Percentiles rank a stretch among this genome's conserved stretches.
These are phyloP conservation scores for Lagenidium giganteum DNA, from an alignment of 352 stramenopile species.

Conservation along the genomic window DNA sequence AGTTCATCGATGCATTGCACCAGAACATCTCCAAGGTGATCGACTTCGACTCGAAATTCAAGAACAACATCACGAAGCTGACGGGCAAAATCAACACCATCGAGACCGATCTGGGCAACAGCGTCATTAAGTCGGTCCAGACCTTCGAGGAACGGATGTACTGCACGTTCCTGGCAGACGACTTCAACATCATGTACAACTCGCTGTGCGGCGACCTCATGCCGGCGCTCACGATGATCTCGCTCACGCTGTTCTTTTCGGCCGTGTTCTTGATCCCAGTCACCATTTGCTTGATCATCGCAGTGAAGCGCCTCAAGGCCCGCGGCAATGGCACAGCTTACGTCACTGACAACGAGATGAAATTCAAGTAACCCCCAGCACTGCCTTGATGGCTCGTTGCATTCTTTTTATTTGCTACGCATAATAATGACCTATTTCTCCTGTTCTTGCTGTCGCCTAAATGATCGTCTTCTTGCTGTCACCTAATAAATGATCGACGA, in stretches of 20 bases:
- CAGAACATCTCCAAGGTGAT: slow-evolving; percentile 25
- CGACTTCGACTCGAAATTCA: slow-evolving; percentile 28
- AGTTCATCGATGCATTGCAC: slow-evolving; percentile 26
- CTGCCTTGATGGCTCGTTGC: no score
- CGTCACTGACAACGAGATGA: slow-evolving; percentile 57
- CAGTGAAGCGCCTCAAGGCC: slow-evolving; percentile 50
- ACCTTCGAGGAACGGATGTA: slow-evolving; percentile 59
- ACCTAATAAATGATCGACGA: no score
- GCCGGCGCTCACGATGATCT: slow-evolving; percentile 68
- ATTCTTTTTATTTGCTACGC: no score
- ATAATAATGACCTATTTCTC: no score
- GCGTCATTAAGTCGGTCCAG: slow-evolving; percentile 44
- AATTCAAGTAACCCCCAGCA: slow-evolving; percentile 47
- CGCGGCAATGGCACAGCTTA: slow-evolving; percentile 33
- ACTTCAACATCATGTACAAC: slow-evolving; percentile 44
- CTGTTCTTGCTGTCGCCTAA: no score
- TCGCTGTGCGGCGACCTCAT: slow-evolving; percentile 55
- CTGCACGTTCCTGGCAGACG: slow-evolving; percentile 47
- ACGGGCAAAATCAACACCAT: slow-evolving; percentile 35
- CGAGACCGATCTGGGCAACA: slow-evolving; percentile 28
- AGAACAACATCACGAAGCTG: slow-evolving; percentile 32
- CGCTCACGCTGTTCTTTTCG: slow-evolving; percentile 64
- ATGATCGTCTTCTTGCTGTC: no score
- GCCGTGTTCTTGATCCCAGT: slow-evolving; percentile 63
- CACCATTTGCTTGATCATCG: slow-evolving; percentile 68